Base-by-base conservation (phyloP, 441 rosid species). In the Croton laevigatus region DNA sequence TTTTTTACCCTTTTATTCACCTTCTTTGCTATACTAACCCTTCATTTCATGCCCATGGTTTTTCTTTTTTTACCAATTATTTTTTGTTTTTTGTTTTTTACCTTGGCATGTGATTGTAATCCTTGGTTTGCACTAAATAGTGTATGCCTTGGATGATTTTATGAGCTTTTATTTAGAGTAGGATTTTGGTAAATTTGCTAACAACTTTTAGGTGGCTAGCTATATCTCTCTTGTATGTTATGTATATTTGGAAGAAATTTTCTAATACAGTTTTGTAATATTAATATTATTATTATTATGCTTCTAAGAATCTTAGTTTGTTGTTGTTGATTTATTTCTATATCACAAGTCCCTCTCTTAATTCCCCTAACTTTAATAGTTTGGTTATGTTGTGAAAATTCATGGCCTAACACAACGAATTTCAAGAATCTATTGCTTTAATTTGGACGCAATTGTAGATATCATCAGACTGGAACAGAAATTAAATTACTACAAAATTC, bases 251-350 rank as follows among this genome's bases (percentile, higher is more conserved):
- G 37, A 68, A 48, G 58, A 70, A 51, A 74, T 69, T 58, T 71
- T 75, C 59, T 66, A n/a, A 65, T 72, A 82, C 84, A 83, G 81
- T 84, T 82, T 84, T 84, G 82, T 72, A 79, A 71, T 74, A 60
- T 71, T 64, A 12, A 14, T 48, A 48, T 5, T 14, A 48, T 1
- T 49, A 14, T 14, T 46, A 49, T 77, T 76, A 66, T 53, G 62
- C 17, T 57, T 44, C 57, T 11, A 6, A 49, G 14, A 65, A 57
- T 60, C n/a, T 40, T 59, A 23, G 10, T 45, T 49, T 38, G 42
- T 10, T 38, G 42, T 10, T 48, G 6, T 70, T 34, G 16, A 19
- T 46, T 48, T 57, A 12, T 60, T 65, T 8, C 8, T 13, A 9
- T 22, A 52, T 0, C 3, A 48, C 2, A 42, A 8, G 2, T 23